Percentiles rank a stretch among this genome's conserved stretches.
These are phyloP conservation scores for Sequoiadendron giganteum DNA, from an alignment of 75 land plant species.

Conservation along the genomic window DNA sequence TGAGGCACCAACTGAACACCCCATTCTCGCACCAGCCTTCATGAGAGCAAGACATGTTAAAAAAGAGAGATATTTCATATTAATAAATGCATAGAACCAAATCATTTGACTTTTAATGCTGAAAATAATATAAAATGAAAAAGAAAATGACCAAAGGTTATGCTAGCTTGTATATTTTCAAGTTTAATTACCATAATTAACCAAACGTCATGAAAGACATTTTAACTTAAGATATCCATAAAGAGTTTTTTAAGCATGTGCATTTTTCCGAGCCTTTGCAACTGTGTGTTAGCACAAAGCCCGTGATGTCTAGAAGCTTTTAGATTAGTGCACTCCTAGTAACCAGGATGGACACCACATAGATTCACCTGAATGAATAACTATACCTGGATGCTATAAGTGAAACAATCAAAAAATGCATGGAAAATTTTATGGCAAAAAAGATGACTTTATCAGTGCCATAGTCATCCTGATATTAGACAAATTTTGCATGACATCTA, in stretches of 20 bases:
- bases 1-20: constrained; percentile 74
- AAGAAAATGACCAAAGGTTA: not conserved
- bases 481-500: not conserved
- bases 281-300: not conserved
- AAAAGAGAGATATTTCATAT: constrained; percentile 1
- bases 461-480: not conserved
- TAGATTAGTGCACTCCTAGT: not conserved
- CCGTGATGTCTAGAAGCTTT: not conserved
- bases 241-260: not conserved
- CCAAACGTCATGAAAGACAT: not conserved
- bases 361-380: not conserved
- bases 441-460: not conserved
- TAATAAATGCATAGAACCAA: not conserved
- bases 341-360: not conserved
- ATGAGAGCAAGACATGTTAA: not conserved
- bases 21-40: constrained; percentile 63
- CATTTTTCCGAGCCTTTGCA: not conserved
- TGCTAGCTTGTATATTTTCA: not conserved
- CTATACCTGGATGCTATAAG: not conserved
- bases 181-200: not conserved
- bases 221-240: not conserved
- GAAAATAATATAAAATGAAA: not conserved
- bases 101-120: not conserved
- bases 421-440: not conserved
- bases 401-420: not conserved